A percentile compares a stretch with the other conserved stretches of the same genome.
These are phyloP conservation scores for Solanum sitiens DNA, from an alignment of 257 asterid species.

Conservation along the genomic window DNA sequence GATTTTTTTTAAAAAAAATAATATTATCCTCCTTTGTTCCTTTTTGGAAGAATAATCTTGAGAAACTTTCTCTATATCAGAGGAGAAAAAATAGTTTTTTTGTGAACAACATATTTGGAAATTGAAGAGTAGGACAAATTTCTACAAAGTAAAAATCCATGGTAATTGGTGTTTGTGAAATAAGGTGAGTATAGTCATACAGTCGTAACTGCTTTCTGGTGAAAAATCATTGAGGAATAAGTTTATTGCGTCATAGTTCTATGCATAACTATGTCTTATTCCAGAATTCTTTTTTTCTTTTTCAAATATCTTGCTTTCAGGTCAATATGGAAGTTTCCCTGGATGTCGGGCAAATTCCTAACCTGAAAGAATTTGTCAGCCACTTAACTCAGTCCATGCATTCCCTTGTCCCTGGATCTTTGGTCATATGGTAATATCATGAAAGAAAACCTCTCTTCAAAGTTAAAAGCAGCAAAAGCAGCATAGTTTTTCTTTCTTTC, in stretches of 20 bases:
- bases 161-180: neutral
- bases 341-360: conserved; percentile 60
- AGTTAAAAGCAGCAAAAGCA: neutral
- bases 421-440: conserved; percentile 63
- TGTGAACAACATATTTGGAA: neutral
- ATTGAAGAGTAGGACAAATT: neutral
- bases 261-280: neutral
- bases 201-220: neutral
- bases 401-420: conserved; percentile 69
- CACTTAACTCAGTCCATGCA: conserved; percentile 80
- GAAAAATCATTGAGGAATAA: neutral
- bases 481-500: neutral
- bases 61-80: neutral
- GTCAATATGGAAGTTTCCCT: conserved; percentile 68
- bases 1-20: neutral
- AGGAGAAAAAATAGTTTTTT: neutral
- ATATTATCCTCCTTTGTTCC: neutral
- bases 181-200: neutral
- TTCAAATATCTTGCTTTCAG: conserved; percentile 28
- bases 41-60: neutral
- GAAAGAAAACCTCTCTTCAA: neutral
- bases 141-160: neutral
- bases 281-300: neutral
- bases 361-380: conserved; percentile 63
- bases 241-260: neutral